Conservation (phyloP, 768 basidiomycete species). For the Rhizopogon sp. region DNA sequence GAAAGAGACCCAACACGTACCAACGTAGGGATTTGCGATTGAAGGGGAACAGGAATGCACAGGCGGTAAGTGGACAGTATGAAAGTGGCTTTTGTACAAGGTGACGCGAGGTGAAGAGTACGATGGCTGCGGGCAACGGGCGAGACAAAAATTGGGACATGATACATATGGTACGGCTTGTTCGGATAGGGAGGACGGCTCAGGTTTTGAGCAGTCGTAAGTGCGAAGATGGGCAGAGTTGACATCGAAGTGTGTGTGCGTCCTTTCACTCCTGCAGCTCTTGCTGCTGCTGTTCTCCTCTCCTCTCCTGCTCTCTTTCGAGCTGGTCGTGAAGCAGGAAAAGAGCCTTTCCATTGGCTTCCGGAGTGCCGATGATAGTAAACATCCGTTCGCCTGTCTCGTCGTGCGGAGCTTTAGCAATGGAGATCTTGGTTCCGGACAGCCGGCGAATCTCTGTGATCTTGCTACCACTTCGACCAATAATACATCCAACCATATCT, state of each 20-base stretch:
- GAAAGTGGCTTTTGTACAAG: slow-evolving; percentile 13
- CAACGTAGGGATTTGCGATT: slow-evolving; percentile 11
- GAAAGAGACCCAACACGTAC: neutral
- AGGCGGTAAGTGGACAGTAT: slow-evolving; percentile 17
- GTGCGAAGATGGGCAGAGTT: neutral
- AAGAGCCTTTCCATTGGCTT: slow-evolving; percentile 96
- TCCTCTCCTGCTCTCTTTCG: slow-evolving; percentile 93
- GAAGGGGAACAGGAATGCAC: slow-evolving; percentile 16
- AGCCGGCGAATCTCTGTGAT: slow-evolving; percentile 98
- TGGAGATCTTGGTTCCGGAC: slow-evolving; percentile 96
- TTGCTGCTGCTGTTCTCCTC: slow-evolving; percentile 80
- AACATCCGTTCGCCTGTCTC: slow-evolving; percentile 99
- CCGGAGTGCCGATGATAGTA: slow-evolving; percentile 93
- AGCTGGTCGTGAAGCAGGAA: slow-evolving; percentile 96
- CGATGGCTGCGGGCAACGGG: slow-evolving; percentile 8
- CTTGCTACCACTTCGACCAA: slow-evolving; percentile 95
- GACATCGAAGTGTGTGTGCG: neutral
- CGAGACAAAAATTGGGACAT: slow-evolving; percentile 28
- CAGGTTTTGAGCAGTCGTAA: slow-evolving; percentile 7
- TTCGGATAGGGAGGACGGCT: slow-evolving; percentile 1
- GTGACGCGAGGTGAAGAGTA: slow-evolving; percentile 5
- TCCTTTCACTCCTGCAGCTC: slow-evolving; percentile 47
- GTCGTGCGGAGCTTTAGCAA: slow-evolving; percentile 98
- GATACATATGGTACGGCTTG: slow-evolving; percentile 6
- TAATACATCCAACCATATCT: slow-evolving; percentile 98